Base-by-base conservation (phyloP, 1,139 yeast genomes). In the Geotrichum restrictum region DNA sequence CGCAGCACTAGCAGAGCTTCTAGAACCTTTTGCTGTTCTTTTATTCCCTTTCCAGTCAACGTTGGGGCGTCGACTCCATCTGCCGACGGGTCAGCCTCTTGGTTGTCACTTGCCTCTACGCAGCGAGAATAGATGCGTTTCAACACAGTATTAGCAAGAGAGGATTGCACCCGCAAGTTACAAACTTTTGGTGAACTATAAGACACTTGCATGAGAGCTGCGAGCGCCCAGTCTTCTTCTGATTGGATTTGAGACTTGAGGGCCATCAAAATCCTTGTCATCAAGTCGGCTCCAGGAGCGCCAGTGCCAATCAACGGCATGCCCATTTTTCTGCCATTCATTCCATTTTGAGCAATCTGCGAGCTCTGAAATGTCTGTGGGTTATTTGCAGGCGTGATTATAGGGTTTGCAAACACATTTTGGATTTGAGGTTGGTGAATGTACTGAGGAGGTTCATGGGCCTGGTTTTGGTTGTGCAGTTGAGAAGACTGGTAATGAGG, bases 1-100 rank as follows among this genome's bases (percentile, higher is more conserved):
- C 98, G 76, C 53, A 93, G 72, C 21, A 88, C 78, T 53, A 93
- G 74, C 50, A 85, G 75, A 1, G 87, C 76, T 63, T 85, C 89
- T 49, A 83, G 73, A 51, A 83, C 75, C 58, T 72, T 65, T 45
- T 75, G 77, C 48, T 76, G 74, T 22, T 57, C 63, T 38, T 69
- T 64, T 19, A 67, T 68, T 10, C 61, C 41, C 3, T 13, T 14
- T 6, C 50, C 50, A 7, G 50, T 48, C 41, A 48, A 32, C 19
- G 19, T 27, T 22, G 50, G 64, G n/a, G 49, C 56, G 33, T 59
- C 65, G 44, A 61, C 48, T 45, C 49, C 60, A 3, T 60, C 53
- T 19, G 32, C 11, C 4, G 24, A 24, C n/a, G 44, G 50, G 53
- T 60, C 58, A 48, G 58, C 24, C 24, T 60, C 56, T 14, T 69